These are phyloP conservation scores for Dalbergia oliveri DNA, from an alignment of 306 rosid genomes.

Conservation along the genomic window DNA sequence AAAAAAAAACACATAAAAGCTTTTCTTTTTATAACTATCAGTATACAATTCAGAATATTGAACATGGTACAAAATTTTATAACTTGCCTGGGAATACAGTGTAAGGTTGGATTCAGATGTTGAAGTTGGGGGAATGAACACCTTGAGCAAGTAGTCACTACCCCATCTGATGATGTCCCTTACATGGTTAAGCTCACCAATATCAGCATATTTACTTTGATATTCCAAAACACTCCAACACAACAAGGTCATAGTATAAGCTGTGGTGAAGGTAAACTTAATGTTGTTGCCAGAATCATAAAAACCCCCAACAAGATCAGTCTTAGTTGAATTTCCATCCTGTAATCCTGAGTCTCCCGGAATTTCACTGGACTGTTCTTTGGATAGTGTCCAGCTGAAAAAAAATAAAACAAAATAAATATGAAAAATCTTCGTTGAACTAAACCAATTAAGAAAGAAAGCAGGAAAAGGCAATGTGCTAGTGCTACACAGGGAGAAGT, in stretches of 20 bases:
- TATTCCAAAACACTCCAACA: conserved; percentile 87
- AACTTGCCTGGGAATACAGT: conserved; percentile 77
- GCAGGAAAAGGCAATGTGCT: not conserved
- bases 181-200: conserved; percentile 81
- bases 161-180: conserved; percentile 90
- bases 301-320: conserved; percentile 77
- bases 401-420: not conserved
- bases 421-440: conserved; percentile 1
- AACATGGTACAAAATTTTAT: not conserved
- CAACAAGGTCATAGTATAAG: conserved; percentile 81
- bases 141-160: conserved; percentile 75
- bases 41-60: not conserved
- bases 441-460: not conserved
- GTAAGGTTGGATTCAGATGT: conserved; percentile 52
- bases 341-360: conserved; percentile 74
- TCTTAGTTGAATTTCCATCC: conserved; percentile 59
- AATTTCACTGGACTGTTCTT: conserved; percentile 66
- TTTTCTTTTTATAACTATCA: not conserved
- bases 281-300: conserved; percentile 91
- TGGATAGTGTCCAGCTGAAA: conserved; percentile 77
- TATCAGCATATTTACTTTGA: conserved; percentile 68
- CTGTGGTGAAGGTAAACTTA: conserved; percentile 84
- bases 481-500: not conserved
- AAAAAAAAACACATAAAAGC: not conserved
- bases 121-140: conserved; percentile 56